Conservation (phyloP, 2,329 filamentous ascomycete genomes). For the Cryoendolithus antarcticus region DNA sequence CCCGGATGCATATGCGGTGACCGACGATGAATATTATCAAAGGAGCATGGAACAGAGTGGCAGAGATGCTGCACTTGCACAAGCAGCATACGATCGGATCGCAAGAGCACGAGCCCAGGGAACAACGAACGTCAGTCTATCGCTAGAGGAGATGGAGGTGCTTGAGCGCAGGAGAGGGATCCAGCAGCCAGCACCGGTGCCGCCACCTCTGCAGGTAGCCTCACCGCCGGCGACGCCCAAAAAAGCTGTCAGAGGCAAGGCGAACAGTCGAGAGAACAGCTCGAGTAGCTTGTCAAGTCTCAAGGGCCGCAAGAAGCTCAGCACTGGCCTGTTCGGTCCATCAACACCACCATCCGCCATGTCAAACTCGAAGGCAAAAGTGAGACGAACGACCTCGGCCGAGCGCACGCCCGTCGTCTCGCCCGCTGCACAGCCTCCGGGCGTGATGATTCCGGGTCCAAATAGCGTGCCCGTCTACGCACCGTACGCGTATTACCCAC, state of each 20-base stretch:
- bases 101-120: conserved; percentile 64
- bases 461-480: conserved; percentile 36
- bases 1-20: conserved; percentile 29
- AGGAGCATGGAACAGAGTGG: conserved; percentile 38
- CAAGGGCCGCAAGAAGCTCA: conserved; percentile 28
- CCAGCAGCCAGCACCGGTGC: conserved; percentile 18
- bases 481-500: conserved; percentile 18
- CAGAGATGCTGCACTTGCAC: conserved; percentile 62
- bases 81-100: conserved; percentile 69
- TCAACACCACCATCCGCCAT: conserved; percentile 21
- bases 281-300: conserved; percentile 36
- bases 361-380: conserved; percentile 22
- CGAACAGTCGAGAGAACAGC: conserved; percentile 23
- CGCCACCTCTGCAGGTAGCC: conserved; percentile 6
- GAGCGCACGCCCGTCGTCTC: conserved; percentile 8
- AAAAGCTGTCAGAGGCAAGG: conserved; percentile 15
- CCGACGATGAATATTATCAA: conserved; percentile 38
- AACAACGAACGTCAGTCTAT: conserved; percentile 67
- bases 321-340: conserved; percentile 15
- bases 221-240: conserved; percentile 9
- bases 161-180: conserved; percentile 49
- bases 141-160: conserved; percentile 66
- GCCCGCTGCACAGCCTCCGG: conserved; percentile 22
- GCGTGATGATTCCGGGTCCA: conserved; percentile 36
- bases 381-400: conserved; percentile 17